A percentile compares a stretch with the other conserved stretches of the same genome.
Conservation (phyloP, 106 monocot species). For the Acorus gramineus region DNA sequence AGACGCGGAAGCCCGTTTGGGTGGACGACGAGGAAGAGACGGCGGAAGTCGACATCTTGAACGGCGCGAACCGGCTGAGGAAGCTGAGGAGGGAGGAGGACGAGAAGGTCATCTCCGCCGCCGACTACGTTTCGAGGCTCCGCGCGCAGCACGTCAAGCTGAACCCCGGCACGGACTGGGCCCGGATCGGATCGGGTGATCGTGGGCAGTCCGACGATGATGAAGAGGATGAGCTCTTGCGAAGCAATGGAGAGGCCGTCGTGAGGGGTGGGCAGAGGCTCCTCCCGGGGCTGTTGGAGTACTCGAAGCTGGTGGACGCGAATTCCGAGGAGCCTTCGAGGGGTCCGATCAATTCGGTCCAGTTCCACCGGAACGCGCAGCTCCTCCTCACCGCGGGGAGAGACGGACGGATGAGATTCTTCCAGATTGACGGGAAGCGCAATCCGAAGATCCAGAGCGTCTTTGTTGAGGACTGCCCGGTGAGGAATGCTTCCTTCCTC, state of each 20-base stretch:
- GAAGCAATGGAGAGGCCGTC: slow-evolving; percentile 50
- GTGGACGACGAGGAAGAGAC: slow-evolving; percentile 63
- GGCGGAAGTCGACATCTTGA: slow-evolving; percentile 39
- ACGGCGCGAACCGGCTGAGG: slow-evolving; percentile 39
- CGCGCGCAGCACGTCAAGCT: slow-evolving; percentile 67
- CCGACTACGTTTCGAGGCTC: slow-evolving; percentile 52
- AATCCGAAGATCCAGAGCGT: slow-evolving; percentile 74
- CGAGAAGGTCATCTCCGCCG: slow-evolving; percentile 45
- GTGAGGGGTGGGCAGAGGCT: slow-evolving; percentile 33
- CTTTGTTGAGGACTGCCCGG: slow-evolving; percentile 69
- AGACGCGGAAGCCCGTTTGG: slow-evolving; percentile 47
- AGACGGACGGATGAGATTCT: slow-evolving; percentile 59
- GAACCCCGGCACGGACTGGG: slow-evolving; percentile 75
- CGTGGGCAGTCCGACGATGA: neutral
- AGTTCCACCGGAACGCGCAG: slow-evolving; percentile 85
- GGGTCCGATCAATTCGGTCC: slow-evolving; percentile 61
- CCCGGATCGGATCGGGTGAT: slow-evolving; percentile 10
- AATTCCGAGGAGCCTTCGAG: slow-evolving; percentile 57
- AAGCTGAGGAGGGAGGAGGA: slow-evolving; percentile 48
- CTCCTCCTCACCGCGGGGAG: slow-evolving; percentile 58
- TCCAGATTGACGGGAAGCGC: slow-evolving; percentile 79
- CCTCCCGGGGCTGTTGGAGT: slow-evolving; percentile 67
- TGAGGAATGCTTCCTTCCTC: slow-evolving; percentile 65
- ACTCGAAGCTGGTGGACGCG: slow-evolving; percentile 62
- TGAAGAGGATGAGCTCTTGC: slow-evolving; percentile 32